Percentiles rank a stretch among this genome's conserved stretches.
Evolutionary conservation across 2,329 filamentous ascomycete species (phyloP).

Genomic region (Cladophialophora yegresii): DNA sequence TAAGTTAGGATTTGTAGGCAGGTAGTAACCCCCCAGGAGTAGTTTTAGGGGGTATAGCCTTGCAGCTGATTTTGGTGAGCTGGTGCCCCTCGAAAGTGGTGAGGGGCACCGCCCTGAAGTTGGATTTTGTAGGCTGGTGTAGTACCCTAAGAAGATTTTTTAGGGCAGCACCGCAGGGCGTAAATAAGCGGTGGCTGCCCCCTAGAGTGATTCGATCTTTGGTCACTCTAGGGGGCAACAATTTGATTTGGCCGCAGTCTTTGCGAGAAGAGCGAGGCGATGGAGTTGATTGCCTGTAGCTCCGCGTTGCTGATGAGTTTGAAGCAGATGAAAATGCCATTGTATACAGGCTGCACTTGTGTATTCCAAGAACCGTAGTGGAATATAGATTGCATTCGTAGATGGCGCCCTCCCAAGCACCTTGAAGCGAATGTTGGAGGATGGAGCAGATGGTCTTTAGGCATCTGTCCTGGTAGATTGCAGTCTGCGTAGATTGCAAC

Average conservation of each 20-base stretch:
- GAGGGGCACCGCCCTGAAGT: background rate
- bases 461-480: background rate
- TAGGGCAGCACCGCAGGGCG: background rate
- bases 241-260: background rate
- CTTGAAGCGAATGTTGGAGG: background rate
- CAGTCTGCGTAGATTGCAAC: background rate
- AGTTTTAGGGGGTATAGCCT: background rate
- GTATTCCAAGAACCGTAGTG: background rate
- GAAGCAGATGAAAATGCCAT: background rate
- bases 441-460: background rate
- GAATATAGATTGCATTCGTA: background rate
- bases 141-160: background rate
- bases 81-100: background rate
- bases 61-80: background rate
- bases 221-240: background rate
- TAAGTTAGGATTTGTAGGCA: background rate
- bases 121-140: background rate
- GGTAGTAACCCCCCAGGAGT: background rate
- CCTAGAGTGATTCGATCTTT: background rate
- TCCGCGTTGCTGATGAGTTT: background rate
- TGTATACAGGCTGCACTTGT: background rate
- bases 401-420: background rate
- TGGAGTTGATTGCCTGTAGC: background rate
- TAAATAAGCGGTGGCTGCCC: background rate
- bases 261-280: background rate